phyloP scores from a whole-genome alignment of 768 basidiomycete species.

The Suillus occidentalis region DNA sequence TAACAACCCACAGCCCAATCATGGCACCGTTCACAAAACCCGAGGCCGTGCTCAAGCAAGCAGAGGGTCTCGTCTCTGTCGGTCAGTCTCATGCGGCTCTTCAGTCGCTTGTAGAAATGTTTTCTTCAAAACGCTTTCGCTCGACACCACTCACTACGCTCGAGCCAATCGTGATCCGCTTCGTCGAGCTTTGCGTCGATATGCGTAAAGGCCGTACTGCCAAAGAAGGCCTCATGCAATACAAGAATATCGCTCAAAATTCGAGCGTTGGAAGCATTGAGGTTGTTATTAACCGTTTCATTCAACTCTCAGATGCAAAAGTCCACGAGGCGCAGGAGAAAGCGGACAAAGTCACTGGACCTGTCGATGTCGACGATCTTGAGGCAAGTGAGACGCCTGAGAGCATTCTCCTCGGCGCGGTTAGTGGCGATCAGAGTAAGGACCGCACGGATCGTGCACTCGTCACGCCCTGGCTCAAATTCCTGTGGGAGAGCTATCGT shows the following conservation, averaged over 20 bases:
- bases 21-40: constrained; percentile 94
- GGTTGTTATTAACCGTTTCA: constrained; percentile 82
- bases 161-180: constrained; percentile 94
- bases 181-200: constrained; percentile 94
- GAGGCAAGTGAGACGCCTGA: constrained; percentile 96
- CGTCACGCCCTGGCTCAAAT: constrained; percentile 97
- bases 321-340: constrained; percentile 86
- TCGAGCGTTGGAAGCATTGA: constrained; percentile 90
- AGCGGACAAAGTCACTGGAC: constrained; percentile 70
- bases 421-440: constrained; percentile 87
- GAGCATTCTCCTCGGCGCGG: constrained; percentile 86
- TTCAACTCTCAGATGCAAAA: constrained; percentile 77
- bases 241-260: constrained; percentile 97
- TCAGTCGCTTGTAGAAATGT: constrained; percentile 89
- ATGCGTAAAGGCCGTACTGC: constrained; percentile 92
- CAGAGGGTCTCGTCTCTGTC: constrained; percentile 92
- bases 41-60: constrained; percentile 87
- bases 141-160: constrained; percentile 84
- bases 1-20: constrained; percentile 16
- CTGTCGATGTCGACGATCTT: constrained; percentile 88
- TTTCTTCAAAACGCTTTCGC: constrained; percentile 90
- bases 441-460: constrained; percentile 93
- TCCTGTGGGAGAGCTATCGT: constrained; percentile 98
- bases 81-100: constrained; percentile 89
- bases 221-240: constrained; percentile 94